Percentiles rank a stretch among this genome's conserved stretches.
Evolutionary conservation across 805 yeast species (phyloP).

Genomic region (Debaryomyces prosopidis): DNA sequence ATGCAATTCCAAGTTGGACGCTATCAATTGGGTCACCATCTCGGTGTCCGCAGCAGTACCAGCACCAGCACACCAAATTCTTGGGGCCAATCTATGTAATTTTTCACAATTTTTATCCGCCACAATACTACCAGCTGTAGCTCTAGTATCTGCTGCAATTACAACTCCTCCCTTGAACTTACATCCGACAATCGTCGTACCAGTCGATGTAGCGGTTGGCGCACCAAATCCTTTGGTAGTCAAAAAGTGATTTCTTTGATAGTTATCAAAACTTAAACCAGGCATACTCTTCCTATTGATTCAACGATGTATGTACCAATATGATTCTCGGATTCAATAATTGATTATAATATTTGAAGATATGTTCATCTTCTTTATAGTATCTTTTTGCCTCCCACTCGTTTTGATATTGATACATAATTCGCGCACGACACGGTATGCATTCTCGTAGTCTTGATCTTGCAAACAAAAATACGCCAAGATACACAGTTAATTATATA

Average conservation of each 20-base stretch:
- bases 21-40: slow-evolving; percentile 91
- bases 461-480: no score
- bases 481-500: background rate
- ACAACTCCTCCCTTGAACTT: slow-evolving; percentile 92
- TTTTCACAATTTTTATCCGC: slow-evolving; percentile 98
- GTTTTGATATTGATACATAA: slow-evolving; percentile 1
- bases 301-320: background rate
- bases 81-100: slow-evolving; percentile 84
- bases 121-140: slow-evolving; percentile 93
- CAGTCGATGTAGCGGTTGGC: slow-evolving; percentile 94
- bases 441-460: background rate
- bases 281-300: slow-evolving; percentile 51
- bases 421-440: slow-evolving; percentile 1
- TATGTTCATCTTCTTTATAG: background rate
- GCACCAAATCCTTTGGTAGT: slow-evolving; percentile 69
- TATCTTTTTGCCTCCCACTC: slow-evolving; percentile 3
- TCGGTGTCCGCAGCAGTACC: slow-evolving; percentile 99
- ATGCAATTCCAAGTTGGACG: slow-evolving; percentile 89
- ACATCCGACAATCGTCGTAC: slow-evolving; percentile 99
- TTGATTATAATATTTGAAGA: no score
- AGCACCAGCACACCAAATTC: slow-evolving; percentile 99
- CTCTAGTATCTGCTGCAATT: slow-evolving; percentile 98
- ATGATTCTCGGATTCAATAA: no score
- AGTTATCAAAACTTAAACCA: slow-evolving; percentile 91
- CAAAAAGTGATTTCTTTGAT: slow-evolving; percentile 80